Base-by-base conservation (phyloP, 495 filamentous ascomycete genomes). In the Neurospora discreta region DNA sequence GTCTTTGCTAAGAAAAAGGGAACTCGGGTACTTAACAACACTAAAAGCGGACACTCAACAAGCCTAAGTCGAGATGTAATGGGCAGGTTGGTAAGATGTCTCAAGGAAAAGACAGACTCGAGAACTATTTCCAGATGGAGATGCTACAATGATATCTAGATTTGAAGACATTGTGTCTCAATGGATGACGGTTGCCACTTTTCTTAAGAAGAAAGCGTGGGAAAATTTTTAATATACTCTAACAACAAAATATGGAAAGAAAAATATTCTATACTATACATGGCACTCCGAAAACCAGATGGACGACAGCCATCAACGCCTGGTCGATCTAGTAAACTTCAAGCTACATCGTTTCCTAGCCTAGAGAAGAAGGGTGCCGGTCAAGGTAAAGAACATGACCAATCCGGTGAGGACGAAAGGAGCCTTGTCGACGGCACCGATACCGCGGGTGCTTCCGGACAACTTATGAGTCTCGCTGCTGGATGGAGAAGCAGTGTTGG, bases 311-410 rank as follows among this genome's bases (percentile, higher is more conserved):
- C 8, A 5, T 60, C 5, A 7, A 13, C 5, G 11, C 23, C 2
- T 16, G 13, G 3, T 16, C 13, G 26, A 60, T 60, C 6, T 60
- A 33, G 52, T 26, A 60, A 60, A 30, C 52, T 33, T 16, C 13
- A 60, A 60, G 26, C 52, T 60, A 18, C 52, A 33, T 3, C 26
- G 3, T 5, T 18, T 33, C 52, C 23, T 33, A 16, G 89, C 9
- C 74, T 84, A 90, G 75, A 90, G 76, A 36, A 94, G 75, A 43
- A 89, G 78, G 40, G 90, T 89, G 40, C 92, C 92, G 60, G 90
- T 82, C 26, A 94, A 69, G 26, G 88, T 88, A 68, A 90, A 90
- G 30, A 86, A 65, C 9, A 87, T 73, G 20, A 88, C 88, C 44
- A 90, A 76, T 3, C 85, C 77, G 5, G 86, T 83, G 68, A 91